Evolutionary conservation across 1,284 basidiomycete genomes (phyloP), one percentile per base, ranked within the genome.

Genomic region (Lentinula novae-zelandiae): DNA sequence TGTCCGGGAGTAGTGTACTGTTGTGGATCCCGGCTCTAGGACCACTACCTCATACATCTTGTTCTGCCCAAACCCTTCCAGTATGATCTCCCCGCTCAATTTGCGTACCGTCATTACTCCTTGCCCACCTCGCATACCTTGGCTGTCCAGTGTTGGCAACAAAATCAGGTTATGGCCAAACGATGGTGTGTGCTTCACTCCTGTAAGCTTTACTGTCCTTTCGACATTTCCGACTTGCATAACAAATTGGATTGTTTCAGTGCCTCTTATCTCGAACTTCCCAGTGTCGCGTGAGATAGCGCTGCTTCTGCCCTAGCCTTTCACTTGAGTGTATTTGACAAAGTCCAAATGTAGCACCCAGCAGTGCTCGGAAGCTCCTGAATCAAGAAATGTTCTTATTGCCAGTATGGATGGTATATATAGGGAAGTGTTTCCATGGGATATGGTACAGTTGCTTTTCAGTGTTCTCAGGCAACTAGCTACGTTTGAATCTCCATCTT

Each of bases 361-460:
- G 51, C 58, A 63, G 20, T 60, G 62, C 5, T 63, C 39, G 3
- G 31, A 57, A 1, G 62, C 62, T 31, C 55, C 59, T 3, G 59
- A 63, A 10, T 63, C 50, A 15, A 60, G 42, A n/a, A 51, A 63
- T 7, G 57, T 58, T 36, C 20, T 15, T 17, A 17, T 17, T 17
- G 17, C 1, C 17, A 17, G 17, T 17, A 17, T 17, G 17, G 17
- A n/a, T n/a, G n/a, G n/a, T n/a, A n/a, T n/a, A n/a, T 17, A 17
- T 17, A 17, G 17, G 17, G 17, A 17, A 17, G 17, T 17, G 17
- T 17, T 17, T 17, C 17, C 17, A 17, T 17, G 17, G 17, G 17
- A 17, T 17, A 17, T 17, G 17, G 17, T 17, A 17, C 17, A 17
- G 17, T 17, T 17, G 17, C 17, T 17, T 17, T 17, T 17, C 17